Conservation (phyloP, 208 protist genomes). For the Trypanosoma theileri region DNA sequence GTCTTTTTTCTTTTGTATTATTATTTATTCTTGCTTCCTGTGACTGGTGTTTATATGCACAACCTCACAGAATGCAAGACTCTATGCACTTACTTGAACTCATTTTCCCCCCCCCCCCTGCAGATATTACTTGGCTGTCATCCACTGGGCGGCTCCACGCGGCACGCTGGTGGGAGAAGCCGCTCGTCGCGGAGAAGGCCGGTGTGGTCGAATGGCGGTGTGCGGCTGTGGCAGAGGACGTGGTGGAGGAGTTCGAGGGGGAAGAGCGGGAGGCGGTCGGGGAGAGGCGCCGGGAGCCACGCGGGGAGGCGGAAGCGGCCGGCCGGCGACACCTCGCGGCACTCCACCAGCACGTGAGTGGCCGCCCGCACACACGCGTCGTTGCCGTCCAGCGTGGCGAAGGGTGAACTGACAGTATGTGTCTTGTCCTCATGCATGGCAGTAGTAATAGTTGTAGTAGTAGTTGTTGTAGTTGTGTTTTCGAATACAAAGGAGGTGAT, state of each 20-base stretch:
- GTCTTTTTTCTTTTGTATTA: too few species aligned
- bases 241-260: constrained; percentile 74
- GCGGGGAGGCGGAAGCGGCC: constrained; percentile 44
- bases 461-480: neutral
- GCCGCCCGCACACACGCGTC: neutral
- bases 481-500: constrained; percentile 37
- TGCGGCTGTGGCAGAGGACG: constrained; percentile 48
- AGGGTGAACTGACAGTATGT: too few species aligned
- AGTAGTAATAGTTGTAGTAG: too few species aligned
- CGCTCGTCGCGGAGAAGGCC: constrained; percentile 38
- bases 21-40: too few species aligned
- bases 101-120: too few species aligned
- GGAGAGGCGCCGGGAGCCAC: constrained; percentile 43
- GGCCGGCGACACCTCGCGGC: constrained; percentile 29
- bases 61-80: neutral
- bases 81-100: neutral
- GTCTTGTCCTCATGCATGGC: too few species aligned
- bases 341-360: constrained; percentile 74
- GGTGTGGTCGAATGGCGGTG: constrained; percentile 39
- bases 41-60: neutral
- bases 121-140: neutral
- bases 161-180: constrained; percentile 40
- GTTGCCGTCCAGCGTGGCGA: too few species aligned
- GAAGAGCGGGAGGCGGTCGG: constrained; percentile 42
- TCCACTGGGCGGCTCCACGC: constrained; percentile 34